phyloP scores from a whole-genome alignment of 495 filamentous ascomycete genomes.

The Wilcoxina mikolae region DNA sequence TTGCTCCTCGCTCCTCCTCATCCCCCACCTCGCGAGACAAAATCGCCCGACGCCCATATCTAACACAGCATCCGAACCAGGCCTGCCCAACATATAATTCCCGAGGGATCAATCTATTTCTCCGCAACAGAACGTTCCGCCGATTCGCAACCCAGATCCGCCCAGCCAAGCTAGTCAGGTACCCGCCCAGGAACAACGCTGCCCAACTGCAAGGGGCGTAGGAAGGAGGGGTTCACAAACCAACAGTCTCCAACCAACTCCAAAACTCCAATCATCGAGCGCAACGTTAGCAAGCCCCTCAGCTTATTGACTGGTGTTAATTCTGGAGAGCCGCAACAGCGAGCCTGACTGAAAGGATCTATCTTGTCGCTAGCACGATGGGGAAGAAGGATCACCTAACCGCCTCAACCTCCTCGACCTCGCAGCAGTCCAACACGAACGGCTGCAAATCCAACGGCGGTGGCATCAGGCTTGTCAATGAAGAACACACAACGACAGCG shows the following conservation, averaged over 20 bases:
- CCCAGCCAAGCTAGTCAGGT: conserved; percentile 4
- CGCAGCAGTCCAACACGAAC: neutral
- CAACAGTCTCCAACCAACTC: neutral
- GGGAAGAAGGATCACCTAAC: neutral
- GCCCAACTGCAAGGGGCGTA: neutral
- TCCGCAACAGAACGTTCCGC: neutral
- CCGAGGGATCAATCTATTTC: neutral
- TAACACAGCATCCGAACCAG: no score
- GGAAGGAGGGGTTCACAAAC: conserved; percentile 1
- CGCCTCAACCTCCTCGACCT: neutral
- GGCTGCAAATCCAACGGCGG: neutral
- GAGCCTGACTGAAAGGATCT: neutral
- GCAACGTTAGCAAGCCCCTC: conserved; percentile 1
- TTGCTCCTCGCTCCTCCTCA: no score
- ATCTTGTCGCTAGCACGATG: neutral
- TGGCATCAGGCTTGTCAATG: neutral
- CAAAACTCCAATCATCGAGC: neutral
- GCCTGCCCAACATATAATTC: no score
- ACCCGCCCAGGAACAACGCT: conserved; percentile 2
- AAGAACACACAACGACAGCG: neutral
- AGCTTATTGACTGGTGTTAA: no score
- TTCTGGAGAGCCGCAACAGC: no score
- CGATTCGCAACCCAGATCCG: conserved; percentile 4
- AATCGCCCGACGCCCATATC: no score
- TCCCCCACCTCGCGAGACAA: no score